Evolutionary conservation across 2,329 filamentous ascomycete genomes (phyloP), one percentile per base, ranked within the genome.

Genomic region (Talaromyces rugulosus): DNA sequence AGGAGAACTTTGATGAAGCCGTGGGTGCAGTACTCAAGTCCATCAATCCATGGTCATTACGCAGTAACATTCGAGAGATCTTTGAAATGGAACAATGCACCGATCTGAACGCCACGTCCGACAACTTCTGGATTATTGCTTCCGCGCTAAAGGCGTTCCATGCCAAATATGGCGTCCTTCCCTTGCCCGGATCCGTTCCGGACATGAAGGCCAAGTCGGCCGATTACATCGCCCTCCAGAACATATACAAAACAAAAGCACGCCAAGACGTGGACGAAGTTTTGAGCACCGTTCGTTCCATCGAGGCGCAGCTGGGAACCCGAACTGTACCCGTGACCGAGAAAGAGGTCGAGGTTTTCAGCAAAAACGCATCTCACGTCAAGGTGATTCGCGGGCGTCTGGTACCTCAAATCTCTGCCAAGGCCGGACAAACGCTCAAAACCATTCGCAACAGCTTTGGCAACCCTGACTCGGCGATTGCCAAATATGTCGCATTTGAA

Each of bases 1-100:
- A 99, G 72, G 95, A 99, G 78, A 99, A 99, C 75, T 99, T 92
- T 71, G 92, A 97, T 64, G 95, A 99, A 76, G 96, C 95, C 4
- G 87, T 88, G 53, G 87, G 87, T 14, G 92, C 93, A 5, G 92
- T 98, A 0, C 82, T 98, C 70, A 96, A 96, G 75, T 90, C 89
- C n/a, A 81, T 99, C 34, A 87, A 89, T 51, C 79, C 82, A 18
- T 87, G 89, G 53, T 84, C 84, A 30, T 75, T 96, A 23, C 87
- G 89, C 47, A 85, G 85, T 52, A 85, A 87, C 2, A 83, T 96
- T 47, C 86, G 84, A 65, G 87, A 94, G 66, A 87, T 98, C 8
- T 94, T 99, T 71, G 83, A 88, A 42, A 88, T 93, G 70, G 75
- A 85, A 16, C 86, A 84, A 76, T 85, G 81, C 67, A 73, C 75